These are phyloP conservation scores for Thamnidium elegans DNA, from an alignment of 192 early-diverging fungal species.

Conservation along the genomic window DNA sequence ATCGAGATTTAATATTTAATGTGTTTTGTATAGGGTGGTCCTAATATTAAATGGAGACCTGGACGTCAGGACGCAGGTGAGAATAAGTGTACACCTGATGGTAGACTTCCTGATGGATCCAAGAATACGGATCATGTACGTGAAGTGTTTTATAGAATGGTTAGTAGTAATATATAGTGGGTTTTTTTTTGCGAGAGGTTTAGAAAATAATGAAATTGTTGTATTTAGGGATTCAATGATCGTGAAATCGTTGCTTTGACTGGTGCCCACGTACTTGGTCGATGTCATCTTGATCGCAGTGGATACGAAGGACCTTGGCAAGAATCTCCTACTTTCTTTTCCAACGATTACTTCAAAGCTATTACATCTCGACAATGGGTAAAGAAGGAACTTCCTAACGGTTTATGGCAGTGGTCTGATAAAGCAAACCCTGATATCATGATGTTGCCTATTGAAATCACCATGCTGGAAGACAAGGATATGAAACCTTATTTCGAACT, in stretches of 20 bases:
- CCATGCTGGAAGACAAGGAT: constrained; percentile 52
- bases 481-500: constrained; percentile 76
- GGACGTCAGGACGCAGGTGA: constrained; percentile 56
- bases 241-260: constrained; percentile 81
- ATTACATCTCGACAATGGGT: constrained; percentile 80
- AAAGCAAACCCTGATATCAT: constrained; percentile 61
- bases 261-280: constrained; percentile 75
- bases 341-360: constrained; percentile 85
- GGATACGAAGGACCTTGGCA: constrained; percentile 92
- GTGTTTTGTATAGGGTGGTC: constrained; percentile 54
- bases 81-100: constrained; percentile 61
- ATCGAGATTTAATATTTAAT: neutral
- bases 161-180: neutral
- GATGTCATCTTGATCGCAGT: constrained; percentile 71
- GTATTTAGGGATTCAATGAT: constrained; percentile 52
- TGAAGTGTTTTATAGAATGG: constrained; percentile 83
- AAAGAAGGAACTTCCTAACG: constrained; percentile 62
- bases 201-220: neutral
- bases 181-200: neutral
- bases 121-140: constrained; percentile 66
- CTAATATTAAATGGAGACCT: constrained; percentile 71
- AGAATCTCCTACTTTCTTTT: constrained; percentile 81
- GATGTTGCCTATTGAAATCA: constrained; percentile 65
- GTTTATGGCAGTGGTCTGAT: constrained; percentile 86
- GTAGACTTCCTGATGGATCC: constrained; percentile 73